Conservation (phyloP, 73 alveolate species). For the Paramecium sonneborni region DNA sequence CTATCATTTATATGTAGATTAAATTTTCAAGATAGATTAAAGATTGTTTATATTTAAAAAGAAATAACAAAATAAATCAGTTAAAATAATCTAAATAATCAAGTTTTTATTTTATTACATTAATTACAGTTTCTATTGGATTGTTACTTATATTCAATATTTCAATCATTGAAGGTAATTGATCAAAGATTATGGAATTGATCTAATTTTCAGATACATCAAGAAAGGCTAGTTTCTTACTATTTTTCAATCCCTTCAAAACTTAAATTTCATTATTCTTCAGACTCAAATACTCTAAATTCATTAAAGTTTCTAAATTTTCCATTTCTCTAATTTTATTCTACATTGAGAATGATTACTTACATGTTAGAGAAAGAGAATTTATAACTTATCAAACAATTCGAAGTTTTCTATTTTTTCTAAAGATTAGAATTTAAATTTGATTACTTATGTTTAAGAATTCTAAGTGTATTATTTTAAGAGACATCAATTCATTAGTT, state of each 20-base stretch:
- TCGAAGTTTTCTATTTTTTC: slow-evolving; percentile 11
- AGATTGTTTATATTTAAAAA: too few species aligned
- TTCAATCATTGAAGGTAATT: background rate
- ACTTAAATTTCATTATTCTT: background rate
- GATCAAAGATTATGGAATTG: background rate
- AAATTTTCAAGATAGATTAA: too few species aligned
- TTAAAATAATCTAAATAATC: too few species aligned
- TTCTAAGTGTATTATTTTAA: slow-evolving; percentile 23
- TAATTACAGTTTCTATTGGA: background rate
- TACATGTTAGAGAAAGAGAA: slow-evolving; percentile 4
- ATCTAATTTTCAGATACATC: slow-evolving; percentile 12
- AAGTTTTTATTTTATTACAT: background rate
- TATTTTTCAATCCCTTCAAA: background rate
- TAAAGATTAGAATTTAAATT: background rate
- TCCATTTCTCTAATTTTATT: background rate
- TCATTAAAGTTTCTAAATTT: background rate
- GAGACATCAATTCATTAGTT: background rate
- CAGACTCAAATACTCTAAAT: slow-evolving; percentile 8
- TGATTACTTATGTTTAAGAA: background rate
- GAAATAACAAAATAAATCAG: too few species aligned
- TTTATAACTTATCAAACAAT: slow-evolving; percentile 5
- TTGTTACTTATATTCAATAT: background rate
- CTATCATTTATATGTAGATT: too few species aligned
- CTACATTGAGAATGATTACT: background rate
- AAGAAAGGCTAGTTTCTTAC: background rate